Evolutionary conservation across 1,284 basidiomycete genomes (phyloP).

Genomic region (Wallemia ichthyophaga): DNA sequence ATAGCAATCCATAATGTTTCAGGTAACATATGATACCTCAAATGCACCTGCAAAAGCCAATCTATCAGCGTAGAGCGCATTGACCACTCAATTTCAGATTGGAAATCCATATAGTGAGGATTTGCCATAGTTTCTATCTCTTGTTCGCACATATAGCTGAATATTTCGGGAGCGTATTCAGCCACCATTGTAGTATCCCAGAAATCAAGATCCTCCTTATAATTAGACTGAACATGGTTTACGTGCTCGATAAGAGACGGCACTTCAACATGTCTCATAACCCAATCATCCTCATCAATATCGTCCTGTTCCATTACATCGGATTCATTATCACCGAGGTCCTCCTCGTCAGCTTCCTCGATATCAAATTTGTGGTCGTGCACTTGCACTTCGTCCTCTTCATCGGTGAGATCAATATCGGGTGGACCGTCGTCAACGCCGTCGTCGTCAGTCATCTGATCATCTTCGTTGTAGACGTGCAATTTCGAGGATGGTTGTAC

Average conservation of each 20-base stretch:
- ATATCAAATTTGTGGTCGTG: constrained; percentile 34
- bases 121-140: constrained; percentile 80
- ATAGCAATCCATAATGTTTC: constrained; percentile 36
- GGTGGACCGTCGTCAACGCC: constrained; percentile 17
- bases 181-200: constrained; percentile 91
- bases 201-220: constrained; percentile 23
- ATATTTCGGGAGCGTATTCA: constrained; percentile 93
- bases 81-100: constrained; percentile 78
- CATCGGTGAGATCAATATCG: constrained; percentile 29
- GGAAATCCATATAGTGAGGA: constrained; percentile 75
- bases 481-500: background rate
- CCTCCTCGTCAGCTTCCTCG: constrained; percentile 6
- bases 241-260: background rate
- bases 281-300: constrained; percentile 12
- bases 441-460: constrained; percentile 9
- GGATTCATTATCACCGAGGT: constrained; percentile 14
- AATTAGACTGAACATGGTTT: background rate
- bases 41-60: constrained; percentile 21
- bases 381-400: constrained; percentile 25
- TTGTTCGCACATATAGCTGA: constrained; percentile 72
- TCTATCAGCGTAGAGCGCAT: constrained; percentile 23
- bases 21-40: constrained; percentile 33
- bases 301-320: constrained; percentile 28
- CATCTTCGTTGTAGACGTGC: constrained; percentile 14
- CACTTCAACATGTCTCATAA: background rate